These are phyloP conservation scores for Zalerion maritima DNA, from an alignment of 495 filamentous ascomycete species.

Conservation along the genomic window DNA sequence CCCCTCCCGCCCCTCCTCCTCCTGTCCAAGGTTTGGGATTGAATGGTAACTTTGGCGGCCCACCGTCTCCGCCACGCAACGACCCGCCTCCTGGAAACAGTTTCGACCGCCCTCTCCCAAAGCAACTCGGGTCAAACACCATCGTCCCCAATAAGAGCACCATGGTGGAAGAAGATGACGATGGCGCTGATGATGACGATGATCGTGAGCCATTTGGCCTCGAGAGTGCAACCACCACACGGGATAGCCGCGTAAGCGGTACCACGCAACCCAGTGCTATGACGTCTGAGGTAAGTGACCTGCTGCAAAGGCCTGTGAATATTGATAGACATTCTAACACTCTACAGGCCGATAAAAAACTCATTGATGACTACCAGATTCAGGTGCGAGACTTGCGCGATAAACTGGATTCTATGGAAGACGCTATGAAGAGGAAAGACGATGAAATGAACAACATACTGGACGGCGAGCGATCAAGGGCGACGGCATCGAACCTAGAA, in stretches of 20 bases:
- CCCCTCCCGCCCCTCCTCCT: slow-evolving; percentile 15
- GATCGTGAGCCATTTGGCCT: slow-evolving; percentile 55
- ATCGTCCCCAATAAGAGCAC: slow-evolving; percentile 97
- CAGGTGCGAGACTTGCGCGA: slow-evolving; percentile 62
- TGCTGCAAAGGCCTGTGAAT: background rate
- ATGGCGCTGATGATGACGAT: slow-evolving; percentile 42
- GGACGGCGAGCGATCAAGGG: slow-evolving; percentile 27
- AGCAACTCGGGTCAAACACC: slow-evolving; percentile 88
- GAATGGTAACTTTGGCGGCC: slow-evolving; percentile 28
- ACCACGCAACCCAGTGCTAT: slow-evolving; percentile 27
- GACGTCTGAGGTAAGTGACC: slow-evolving; percentile 32
- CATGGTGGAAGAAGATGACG: slow-evolving; percentile 93
- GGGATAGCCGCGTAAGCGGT: slow-evolving; percentile 43
- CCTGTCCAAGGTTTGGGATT: slow-evolving; percentile 10
- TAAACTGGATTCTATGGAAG: slow-evolving; percentile 60
- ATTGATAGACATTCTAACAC: slow-evolving; percentile 2
- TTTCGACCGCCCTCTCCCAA: slow-evolving; percentile 52
- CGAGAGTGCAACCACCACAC: slow-evolving; percentile 31
- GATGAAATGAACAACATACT: slow-evolving; percentile 28
- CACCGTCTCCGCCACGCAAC: slow-evolving; percentile 30
- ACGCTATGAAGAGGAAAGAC: slow-evolving; percentile 33
- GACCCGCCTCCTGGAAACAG: slow-evolving; percentile 23
- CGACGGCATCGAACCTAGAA: slow-evolving; percentile 34
- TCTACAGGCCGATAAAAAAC: slow-evolving; percentile 47
- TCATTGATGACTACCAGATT: slow-evolving; percentile 60